Conservation (phyloP, 2,329 filamentous ascomycete species). For the Penicillium sp. region DNA sequence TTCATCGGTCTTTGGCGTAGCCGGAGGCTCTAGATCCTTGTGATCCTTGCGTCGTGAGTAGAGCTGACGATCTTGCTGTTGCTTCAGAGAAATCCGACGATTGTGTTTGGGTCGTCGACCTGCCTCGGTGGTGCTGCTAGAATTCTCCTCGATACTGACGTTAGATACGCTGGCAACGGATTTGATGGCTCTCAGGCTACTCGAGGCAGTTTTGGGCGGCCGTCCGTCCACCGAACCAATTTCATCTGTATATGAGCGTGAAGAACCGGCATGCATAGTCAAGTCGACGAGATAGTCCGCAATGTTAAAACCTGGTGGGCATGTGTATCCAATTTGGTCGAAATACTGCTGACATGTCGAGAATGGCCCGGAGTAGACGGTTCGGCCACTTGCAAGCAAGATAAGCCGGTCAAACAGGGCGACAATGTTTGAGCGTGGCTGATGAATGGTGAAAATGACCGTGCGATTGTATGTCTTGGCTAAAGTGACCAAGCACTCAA, state of each 20-base stretch:
- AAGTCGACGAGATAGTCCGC: conserved; percentile 96
- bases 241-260: conserved; percentile 56
- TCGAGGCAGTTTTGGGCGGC: conserved; percentile 71
- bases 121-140: conserved; percentile 62
- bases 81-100: conserved; percentile 76
- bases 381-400: conserved; percentile 81
- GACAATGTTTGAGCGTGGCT: conserved; percentile 96
- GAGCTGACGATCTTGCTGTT: conserved; percentile 85
- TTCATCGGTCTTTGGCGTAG: conserved; percentile 64
- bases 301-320: conserved; percentile 97
- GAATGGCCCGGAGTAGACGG: conserved; percentile 93
- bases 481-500: conserved; percentile 90
- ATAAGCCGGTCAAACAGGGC: conserved; percentile 94
- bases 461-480: conserved; percentile 97
- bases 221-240: conserved; percentile 58
- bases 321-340: conserved; percentile 85
- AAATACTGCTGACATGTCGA: conserved; percentile 88
- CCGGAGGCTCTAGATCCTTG: conserved; percentile 41
- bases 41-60: conserved; percentile 78
- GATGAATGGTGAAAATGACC: conserved; percentile 97
- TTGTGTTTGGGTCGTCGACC: conserved; percentile 66
- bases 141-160: conserved; percentile 67
- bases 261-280: conserved; percentile 86
- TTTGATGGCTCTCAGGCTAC: conserved; percentile 85
- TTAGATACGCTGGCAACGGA: conserved; percentile 84